These are phyloP conservation scores for Cladosporium velox DNA, from an alignment of 2,329 filamentous ascomycete species.

Conservation along the genomic window DNA sequence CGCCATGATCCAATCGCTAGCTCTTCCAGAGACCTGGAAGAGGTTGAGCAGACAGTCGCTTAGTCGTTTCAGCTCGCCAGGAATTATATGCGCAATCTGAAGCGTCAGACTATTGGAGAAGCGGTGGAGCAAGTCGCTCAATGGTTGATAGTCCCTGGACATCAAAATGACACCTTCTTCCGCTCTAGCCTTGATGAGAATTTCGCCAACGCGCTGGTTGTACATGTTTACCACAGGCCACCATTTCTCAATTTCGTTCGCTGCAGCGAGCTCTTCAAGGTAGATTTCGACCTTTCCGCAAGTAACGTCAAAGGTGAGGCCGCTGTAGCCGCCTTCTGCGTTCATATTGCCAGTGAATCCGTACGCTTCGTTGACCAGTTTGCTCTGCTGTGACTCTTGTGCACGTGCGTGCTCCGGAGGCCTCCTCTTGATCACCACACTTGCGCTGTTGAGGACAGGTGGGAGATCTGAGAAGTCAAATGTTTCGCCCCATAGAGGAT, in stretches of 20 bases:
- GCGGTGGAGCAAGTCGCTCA: slow-evolving; percentile 80
- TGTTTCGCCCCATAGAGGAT: slow-evolving; percentile 80
- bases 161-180: slow-evolving; percentile 90
- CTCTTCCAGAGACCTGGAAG: slow-evolving; percentile 85
- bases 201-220: slow-evolving; percentile 75
- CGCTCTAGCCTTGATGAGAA: slow-evolving; percentile 78
- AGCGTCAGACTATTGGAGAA: slow-evolving; percentile 82
- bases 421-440: slow-evolving; percentile 69
- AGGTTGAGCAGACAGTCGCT: slow-evolving; percentile 90
- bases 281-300: slow-evolving; percentile 79
- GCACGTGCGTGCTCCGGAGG: slow-evolving; percentile 38
- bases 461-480: slow-evolving; percentile 76
- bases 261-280: slow-evolving; percentile 74
- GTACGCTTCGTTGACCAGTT: slow-evolving; percentile 43
- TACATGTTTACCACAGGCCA: slow-evolving; percentile 76
- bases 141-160: slow-evolving; percentile 77
- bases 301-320: slow-evolving; percentile 50
- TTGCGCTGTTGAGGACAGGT: slow-evolving; percentile 66
- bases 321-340: slow-evolving; percentile 46
- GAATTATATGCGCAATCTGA: slow-evolving; percentile 78
- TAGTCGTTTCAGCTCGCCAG: slow-evolving; percentile 74
- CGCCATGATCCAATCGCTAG: slow-evolving; percentile 86
- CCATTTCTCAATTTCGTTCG: slow-evolving; percentile 81
- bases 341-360: slow-evolving; percentile 35
- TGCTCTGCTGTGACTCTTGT: slow-evolving; percentile 42